These are phyloP conservation scores for Talaromyces rugulosus DNA, from an alignment of 2,329 filamentous ascomycete genomes.

Conservation along the genomic window DNA sequence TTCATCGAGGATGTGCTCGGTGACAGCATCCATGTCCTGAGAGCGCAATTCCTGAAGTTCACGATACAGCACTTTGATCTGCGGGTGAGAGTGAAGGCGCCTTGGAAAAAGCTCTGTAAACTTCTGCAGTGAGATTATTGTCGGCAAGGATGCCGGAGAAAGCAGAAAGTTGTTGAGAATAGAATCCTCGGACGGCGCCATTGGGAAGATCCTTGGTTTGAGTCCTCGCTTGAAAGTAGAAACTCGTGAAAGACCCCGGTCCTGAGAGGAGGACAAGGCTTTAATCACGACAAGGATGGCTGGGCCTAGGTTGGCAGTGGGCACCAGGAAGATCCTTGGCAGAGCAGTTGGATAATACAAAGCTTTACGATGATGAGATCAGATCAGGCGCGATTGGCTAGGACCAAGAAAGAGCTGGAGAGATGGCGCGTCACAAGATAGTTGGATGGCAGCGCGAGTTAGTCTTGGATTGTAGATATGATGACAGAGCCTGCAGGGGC, in stretches of 20 bases:
- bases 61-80: conserved; percentile 68
- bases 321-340: background rate
- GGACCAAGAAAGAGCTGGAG: background rate
- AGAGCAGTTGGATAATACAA: background rate
- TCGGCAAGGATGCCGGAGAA: conserved; percentile 67
- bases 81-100: conserved; percentile 59
- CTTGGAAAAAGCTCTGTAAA: conserved; percentile 75
- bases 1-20: conserved; percentile 46
- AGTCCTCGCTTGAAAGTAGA: background rate
- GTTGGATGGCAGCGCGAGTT: background rate
- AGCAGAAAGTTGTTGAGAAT: conserved; percentile 77
- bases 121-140: conserved; percentile 67
- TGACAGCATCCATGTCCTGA: conserved; percentile 63
- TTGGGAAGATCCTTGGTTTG: background rate
- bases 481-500: background rate
- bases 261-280: background rate
- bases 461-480: background rate
- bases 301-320: background rate
- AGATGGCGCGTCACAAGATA: background rate
- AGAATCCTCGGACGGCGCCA: conserved; percentile 63
- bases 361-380: background rate
- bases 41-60: conserved; percentile 74
- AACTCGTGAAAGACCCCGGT: background rate
- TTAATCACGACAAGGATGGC: background rate
- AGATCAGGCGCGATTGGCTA: background rate